Evolutionary conservation across 371 early-diverging fungal species (phyloP), one percentile per base, ranked within the genome.

Genomic region (Apophysomyces trapeziformis): DNA sequence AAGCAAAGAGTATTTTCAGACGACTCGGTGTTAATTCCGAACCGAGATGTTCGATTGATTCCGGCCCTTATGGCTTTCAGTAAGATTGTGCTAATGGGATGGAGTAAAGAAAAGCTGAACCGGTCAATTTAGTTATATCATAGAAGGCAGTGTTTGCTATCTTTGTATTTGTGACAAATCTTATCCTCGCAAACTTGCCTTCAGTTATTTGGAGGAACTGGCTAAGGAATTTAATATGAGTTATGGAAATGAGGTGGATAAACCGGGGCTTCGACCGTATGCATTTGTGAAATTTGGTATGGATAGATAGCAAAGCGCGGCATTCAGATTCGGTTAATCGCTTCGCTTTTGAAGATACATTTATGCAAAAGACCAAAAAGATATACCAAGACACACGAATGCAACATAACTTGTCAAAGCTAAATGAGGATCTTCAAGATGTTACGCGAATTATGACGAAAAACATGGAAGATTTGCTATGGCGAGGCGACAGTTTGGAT

Each of bases 361-460:
- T 94, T 74, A 97, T 98, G 80, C 97, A 97, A 82, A 96, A 97
- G 77, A 92, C 95, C 46, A 96, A 96, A 80, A 90, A 91, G 67
- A 88, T 95, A 65, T 98, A 96, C 80, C 93, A 96, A 80, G 97
- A 98, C 76, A 90, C 94, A 63, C 87, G 96, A 66, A 92, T 96
- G n/a, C 94, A 94, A 74, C 86, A 89, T 64, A 96, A 98, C 71
- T 70, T 98, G 78, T 82, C 93, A 65, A 95, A 94, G 74, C 79
- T 98, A 41, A 96, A 98, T 74, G 97, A 97, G 68, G 98, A 98
- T 75, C 77, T 98, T 68, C 91, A 92, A 63, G 99, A 97, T 75
- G 98, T 98, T 7, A 93, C 94, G 36, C 89, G 95, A 68, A 98
- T 98, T 64, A 97, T 98, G 98, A 98, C 96, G 13, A 95, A 93